phyloP scores from a whole-genome alignment of 2,329 filamentous ascomycete species.

The Blastomyces emzantsi region DNA sequence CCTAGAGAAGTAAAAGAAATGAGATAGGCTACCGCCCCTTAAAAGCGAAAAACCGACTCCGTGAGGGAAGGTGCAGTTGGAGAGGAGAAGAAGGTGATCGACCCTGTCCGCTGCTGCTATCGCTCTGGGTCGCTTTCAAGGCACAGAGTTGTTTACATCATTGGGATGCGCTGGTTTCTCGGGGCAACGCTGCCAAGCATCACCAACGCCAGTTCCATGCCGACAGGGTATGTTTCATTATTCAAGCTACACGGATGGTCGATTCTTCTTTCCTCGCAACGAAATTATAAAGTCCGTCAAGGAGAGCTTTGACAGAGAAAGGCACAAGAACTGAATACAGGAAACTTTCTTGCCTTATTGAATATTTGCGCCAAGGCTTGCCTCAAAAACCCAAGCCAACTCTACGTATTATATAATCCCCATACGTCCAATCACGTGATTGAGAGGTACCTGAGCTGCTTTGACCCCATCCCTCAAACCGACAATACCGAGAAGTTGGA shows the following conservation, averaged over 20 bases:
- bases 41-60: not conserved
- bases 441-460: no score
- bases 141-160: slow-evolving; percentile 3
- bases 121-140: not conserved
- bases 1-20: not conserved
- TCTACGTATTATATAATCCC: not conserved
- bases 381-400: not conserved
- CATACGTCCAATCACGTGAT: no score
- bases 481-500: no score
- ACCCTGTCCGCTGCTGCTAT: not conserved
- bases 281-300: no score
- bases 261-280: not conserved
- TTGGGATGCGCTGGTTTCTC: slow-evolving; percentile 4
- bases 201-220: not conserved
- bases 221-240: not conserved
- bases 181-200: slow-evolving; percentile 9
- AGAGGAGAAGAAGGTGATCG: not conserved
- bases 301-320: not conserved
- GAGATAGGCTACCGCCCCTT: not conserved
- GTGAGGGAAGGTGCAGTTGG: not conserved
- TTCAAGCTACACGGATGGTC: not conserved
- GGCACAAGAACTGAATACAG: not conserved
- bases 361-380: not conserved
- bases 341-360: not conserved
- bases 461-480: no score